Conservation (phyloP, 345 rosid genomes). For the Noccaea caerulescens region DNA sequence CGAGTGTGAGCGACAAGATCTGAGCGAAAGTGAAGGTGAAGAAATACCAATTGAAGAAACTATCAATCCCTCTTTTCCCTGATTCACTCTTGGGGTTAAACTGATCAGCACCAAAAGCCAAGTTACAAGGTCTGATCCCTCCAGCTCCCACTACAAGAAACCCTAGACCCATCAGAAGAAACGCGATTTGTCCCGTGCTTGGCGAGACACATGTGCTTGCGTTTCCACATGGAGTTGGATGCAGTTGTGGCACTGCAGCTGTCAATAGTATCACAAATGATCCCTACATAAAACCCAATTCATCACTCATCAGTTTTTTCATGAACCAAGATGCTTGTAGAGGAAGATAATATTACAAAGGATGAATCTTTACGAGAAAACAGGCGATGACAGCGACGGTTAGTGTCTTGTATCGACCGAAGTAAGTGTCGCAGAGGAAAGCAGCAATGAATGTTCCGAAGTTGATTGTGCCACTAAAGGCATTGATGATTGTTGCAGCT, state of each 20-base stretch:
- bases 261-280: slow-evolving; percentile 59
- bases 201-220: slow-evolving; percentile 51
- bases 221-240: slow-evolving; percentile 55
- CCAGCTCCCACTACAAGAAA: slow-evolving; percentile 72
- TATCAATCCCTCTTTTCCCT: slow-evolving; percentile 69
- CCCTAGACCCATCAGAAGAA: slow-evolving; percentile 59
- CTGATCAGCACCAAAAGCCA: slow-evolving; percentile 84
- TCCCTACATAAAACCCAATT: slow-evolving; percentile 50
- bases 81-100: slow-evolving; percentile 70
- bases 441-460: slow-evolving; percentile 77
- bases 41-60: slow-evolving; percentile 90
- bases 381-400: slow-evolving; percentile 67
- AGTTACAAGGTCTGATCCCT: slow-evolving; percentile 75
- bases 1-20: slow-evolving; percentile 66
- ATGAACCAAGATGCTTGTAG: not conserved
- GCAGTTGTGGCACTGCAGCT: slow-evolving; percentile 61
- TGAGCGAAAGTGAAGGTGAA: slow-evolving; percentile 80
- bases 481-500: slow-evolving; percentile 72
- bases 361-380: slow-evolving; percentile 55
- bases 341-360: not conserved
- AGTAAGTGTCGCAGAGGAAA: slow-evolving; percentile 73
- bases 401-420: slow-evolving; percentile 77
- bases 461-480: slow-evolving; percentile 74
- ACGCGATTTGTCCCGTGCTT: slow-evolving; percentile 62
- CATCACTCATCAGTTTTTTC: not conserved